phyloP scores from a whole-genome alignment of 257 asterid species.

The Sherardia arvensis region DNA sequence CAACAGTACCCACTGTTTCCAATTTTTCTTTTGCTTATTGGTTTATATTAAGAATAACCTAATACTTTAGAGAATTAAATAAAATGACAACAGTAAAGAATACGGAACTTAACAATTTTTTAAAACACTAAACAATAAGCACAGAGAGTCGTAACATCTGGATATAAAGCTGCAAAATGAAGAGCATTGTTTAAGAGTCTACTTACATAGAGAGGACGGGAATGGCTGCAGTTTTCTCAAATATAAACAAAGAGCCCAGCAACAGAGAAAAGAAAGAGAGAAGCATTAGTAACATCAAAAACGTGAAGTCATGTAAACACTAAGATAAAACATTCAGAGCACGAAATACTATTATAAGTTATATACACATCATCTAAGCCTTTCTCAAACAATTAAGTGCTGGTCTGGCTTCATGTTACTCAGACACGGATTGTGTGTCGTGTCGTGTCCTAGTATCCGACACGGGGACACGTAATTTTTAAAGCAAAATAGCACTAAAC shows the following conservation, averaged over 20 bases:
- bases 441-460: no score
- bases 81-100: background rate
- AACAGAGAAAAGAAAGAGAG: slow-evolving; percentile 8
- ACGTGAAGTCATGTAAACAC: background rate
- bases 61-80: background rate
- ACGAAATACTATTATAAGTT: background rate
- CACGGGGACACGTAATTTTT: no score
- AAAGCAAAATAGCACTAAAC: no score
- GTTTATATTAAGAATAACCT: background rate
- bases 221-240: slow-evolving; percentile 54
- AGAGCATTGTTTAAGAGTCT: slow-evolving; percentile 5
- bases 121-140: background rate
- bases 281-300: slow-evolving; percentile 3
- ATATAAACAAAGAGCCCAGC: slow-evolving; percentile 19
- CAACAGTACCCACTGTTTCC: background rate
- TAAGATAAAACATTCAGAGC: background rate
- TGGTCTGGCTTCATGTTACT: background rate
- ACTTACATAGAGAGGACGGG: slow-evolving; percentile 98
- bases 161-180: background rate
- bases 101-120: background rate
- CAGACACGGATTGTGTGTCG: no score
- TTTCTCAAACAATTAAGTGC: background rate
- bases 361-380: background rate
- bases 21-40: background rate
- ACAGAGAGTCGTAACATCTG: background rate